phyloP scores from a whole-genome alignment of 2,329 filamentous ascomycete genomes.

The Talaromyces marneffei region DNA sequence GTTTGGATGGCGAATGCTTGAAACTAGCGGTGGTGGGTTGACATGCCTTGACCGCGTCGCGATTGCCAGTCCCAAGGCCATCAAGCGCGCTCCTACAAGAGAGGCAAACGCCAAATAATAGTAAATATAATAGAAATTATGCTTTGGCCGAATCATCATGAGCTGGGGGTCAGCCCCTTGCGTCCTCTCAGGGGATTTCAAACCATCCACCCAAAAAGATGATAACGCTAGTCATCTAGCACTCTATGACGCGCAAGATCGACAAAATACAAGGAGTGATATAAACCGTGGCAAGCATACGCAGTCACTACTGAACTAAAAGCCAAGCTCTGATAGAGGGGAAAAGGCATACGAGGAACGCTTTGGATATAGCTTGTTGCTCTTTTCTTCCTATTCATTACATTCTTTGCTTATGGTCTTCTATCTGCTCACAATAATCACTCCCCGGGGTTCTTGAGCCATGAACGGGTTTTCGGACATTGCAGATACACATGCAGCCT shows the following conservation, averaged over 20 bases:
- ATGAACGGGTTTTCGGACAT: conserved; percentile 6
- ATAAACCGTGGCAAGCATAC: background rate
- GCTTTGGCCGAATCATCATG: background rate
- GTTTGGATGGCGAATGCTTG: background rate
- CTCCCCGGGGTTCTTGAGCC: background rate
- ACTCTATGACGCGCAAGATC: background rate
- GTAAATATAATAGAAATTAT: background rate
- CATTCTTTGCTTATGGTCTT: conserved; percentile 1
- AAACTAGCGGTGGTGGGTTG: background rate
- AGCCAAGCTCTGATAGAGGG: background rate
- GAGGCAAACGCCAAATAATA: background rate
- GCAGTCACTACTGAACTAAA: background rate
- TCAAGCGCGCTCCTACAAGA: background rate
- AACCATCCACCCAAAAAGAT: background rate
- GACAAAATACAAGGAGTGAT: background rate
- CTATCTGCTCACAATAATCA: background rate
- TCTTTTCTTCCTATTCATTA: background rate
- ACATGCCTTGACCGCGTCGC: background rate
- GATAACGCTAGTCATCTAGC: background rate
- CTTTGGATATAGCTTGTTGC: background rate
- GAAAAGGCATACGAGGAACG: background rate
- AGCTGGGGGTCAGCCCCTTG: conserved; percentile 1
- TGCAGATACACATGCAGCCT: background rate
- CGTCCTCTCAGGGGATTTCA: background rate
- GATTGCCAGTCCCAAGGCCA: background rate